Conservation (phyloP, 148 eudicot genomes). For the Camellia japonica region DNA sequence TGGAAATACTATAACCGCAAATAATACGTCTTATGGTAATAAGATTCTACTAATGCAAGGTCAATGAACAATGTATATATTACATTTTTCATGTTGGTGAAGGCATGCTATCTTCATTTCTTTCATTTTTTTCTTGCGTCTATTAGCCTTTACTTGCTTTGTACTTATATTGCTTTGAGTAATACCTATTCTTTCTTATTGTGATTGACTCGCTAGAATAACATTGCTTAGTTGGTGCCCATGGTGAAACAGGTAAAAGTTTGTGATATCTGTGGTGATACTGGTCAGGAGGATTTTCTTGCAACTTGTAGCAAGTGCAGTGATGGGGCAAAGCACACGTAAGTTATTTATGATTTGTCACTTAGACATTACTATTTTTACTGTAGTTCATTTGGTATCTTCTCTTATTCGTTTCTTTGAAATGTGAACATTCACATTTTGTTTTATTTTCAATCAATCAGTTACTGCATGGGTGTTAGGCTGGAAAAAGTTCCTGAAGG, state of each 20-base stretch:
- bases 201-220: background rate
- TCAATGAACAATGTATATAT: too few relatives aligned
- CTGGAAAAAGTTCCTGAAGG: conserved; percentile 60
- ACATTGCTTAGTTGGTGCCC: background rate
- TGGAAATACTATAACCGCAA: too few relatives aligned
- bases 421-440: too few relatives aligned
- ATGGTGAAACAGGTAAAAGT: conserved; percentile 59
- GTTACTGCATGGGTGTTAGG: conserved; percentile 95
- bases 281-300: conserved; percentile 87
- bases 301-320: conserved; percentile 79
- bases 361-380: background rate
- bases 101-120: too few relatives aligned
- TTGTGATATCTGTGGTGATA: conserved; percentile 96
- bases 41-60: too few relatives aligned
- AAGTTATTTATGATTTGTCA: conserved; percentile 27
- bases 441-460: conserved; percentile 18
- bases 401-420: too few relatives aligned
- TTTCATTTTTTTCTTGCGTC: too few relatives aligned
- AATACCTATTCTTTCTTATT: too few relatives aligned
- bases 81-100: too few relatives aligned
- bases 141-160: too few relatives aligned
- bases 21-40: too few relatives aligned
- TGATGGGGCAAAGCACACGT: conserved; percentile 98
- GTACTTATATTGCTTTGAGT: too few relatives aligned
- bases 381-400: background rate